Evolutionary conservation across 2,329 filamentous ascomycete species (phyloP).

Genomic region (Botryosphaeria agaves): DNA sequence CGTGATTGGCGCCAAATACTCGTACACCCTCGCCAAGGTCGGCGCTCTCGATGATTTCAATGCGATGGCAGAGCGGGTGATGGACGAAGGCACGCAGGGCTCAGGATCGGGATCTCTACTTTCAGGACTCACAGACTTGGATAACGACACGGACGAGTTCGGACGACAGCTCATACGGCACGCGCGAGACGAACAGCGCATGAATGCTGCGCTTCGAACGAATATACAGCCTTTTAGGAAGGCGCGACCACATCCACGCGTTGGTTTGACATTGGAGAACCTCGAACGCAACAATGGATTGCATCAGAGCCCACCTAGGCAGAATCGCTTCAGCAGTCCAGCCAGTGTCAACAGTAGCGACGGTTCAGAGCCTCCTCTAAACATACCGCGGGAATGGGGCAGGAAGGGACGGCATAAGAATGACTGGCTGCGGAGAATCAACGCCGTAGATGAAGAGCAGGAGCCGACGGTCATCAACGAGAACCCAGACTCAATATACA

Average conservation of each 20-base stretch:
- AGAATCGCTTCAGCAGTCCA: slow-evolving; percentile 1
- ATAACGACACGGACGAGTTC: slow-evolving; percentile 29
- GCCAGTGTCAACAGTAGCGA: slow-evolving; percentile 16
- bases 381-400: slow-evolving; percentile 29
- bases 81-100: slow-evolving; percentile 10
- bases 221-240: slow-evolving; percentile 22
- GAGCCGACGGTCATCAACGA: slow-evolving; percentile 4
- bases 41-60: slow-evolving; percentile 7
- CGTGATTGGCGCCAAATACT: slow-evolving; percentile 7
- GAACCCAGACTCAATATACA: slow-evolving; percentile 1
- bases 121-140: slow-evolving; percentile 20
- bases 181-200: slow-evolving; percentile 22
- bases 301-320: background rate
- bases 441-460: slow-evolving; percentile 8
- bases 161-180: slow-evolving; percentile 26
- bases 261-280: slow-evolving; percentile 24
- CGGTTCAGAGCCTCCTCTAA: slow-evolving; percentile 24
- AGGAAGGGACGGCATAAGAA: slow-evolving; percentile 21
- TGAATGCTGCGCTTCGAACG: slow-evolving; percentile 17
- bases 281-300: slow-evolving; percentile 16
- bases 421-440: slow-evolving; percentile 25
- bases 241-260: slow-evolving; percentile 20
- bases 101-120: slow-evolving; percentile 7
- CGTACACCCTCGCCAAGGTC: slow-evolving; percentile 8
- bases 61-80: slow-evolving; percentile 9